Base-by-base conservation (phyloP, 106 monocot genomes). In the Xerophyta viscosa region DNA sequence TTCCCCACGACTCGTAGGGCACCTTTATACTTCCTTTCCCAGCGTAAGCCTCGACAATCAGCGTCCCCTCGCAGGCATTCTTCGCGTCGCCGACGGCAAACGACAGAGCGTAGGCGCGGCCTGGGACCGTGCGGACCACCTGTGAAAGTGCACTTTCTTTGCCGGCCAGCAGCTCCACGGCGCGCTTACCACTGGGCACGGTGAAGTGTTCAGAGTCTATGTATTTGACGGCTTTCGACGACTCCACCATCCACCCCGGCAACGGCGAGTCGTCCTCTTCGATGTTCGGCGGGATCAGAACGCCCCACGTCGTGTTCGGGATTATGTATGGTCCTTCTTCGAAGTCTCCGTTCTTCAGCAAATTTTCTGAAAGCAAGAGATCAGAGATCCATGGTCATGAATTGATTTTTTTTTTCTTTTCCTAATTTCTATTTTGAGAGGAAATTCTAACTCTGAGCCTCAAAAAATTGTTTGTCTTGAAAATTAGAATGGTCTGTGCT, bases 321-420 rank as follows among this genome's bases (percentile, higher is more conserved):
- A 24, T 20, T n/a, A 56, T 36, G 37, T 56, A 56, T 2, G 55
- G 55, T 8, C 55, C 55, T 24, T 56, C 55, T 31, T 56, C 55
- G 17, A 56, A 56, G 33, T 56, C 55, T 22, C 55, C 55, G 29
- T 56, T 56, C 55, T 56, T 56, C 37, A 56, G 12, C 37, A 56
- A 24, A 14, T 56, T 56, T 20, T 56, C 55, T 56, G n/a, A n/a
- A n/a, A n/a, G n/a, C n/a, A n/a, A n/a, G n/a, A n/a, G n/a, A n/a
- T n/a, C n/a, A n/a, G n/a, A n/a, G n/a, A n/a, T n/a, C n/a, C n/a
- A n/a, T n/a, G n/a, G n/a, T n/a, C n/a, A n/a, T n/a, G n/a, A n/a
- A n/a, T n/a, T n/a, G n/a, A n/a, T n/a, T n/a, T n/a, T n/a, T n/a
- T n/a, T n/a, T n/a, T n/a, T n/a, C n/a, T n/a, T n/a, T n/a, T n/a